Percentiles rank a stretch among this genome's conserved stretches.
These are phyloP conservation scores for Globisporangium solare DNA, from an alignment of 352 stramenopile genomes.

Conservation along the genomic window DNA sequence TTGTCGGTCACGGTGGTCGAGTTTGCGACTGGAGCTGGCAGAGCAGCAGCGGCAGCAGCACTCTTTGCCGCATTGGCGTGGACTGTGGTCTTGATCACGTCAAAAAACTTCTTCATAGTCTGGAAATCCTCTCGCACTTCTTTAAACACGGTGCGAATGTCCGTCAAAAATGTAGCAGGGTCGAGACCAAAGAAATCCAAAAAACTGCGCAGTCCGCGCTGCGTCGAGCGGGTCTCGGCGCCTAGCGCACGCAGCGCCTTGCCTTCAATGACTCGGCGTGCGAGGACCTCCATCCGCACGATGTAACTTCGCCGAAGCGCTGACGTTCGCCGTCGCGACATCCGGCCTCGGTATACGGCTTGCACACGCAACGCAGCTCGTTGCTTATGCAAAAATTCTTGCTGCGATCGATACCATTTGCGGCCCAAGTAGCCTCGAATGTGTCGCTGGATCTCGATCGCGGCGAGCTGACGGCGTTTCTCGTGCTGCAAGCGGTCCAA, in stretches of 20 bases:
- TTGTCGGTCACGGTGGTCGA: not conserved
- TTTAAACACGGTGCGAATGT: slow-evolving; percentile 51
- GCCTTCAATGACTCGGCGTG: slow-evolving; percentile 54
- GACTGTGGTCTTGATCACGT: slow-evolving; percentile 52
- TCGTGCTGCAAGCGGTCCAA: slow-evolving; percentile 46
- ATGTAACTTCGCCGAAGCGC: slow-evolving; percentile 71
- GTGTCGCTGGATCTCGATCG: slow-evolving; percentile 67
- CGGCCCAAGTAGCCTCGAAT: slow-evolving; percentile 52
- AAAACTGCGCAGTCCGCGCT: slow-evolving; percentile 58
- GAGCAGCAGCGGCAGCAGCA: slow-evolving; percentile 12
- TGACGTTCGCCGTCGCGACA: slow-evolving; percentile 53
- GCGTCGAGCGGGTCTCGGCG: slow-evolving; percentile 48
- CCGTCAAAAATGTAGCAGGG: slow-evolving; percentile 65
- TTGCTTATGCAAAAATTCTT: slow-evolving; percentile 42
- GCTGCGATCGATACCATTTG: slow-evolving; percentile 50
- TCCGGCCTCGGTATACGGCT: slow-evolving; percentile 66
- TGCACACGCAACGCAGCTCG: slow-evolving; percentile 53
- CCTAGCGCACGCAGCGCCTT: slow-evolving; percentile 54
- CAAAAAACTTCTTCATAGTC: slow-evolving; percentile 55
- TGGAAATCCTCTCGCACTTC: slow-evolving; percentile 74
- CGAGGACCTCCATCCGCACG: slow-evolving; percentile 71
- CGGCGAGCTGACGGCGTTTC: slow-evolving; percentile 38
- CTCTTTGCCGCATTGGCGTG: slow-evolving; percentile 27
- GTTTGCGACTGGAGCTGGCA: slow-evolving; percentile 4
- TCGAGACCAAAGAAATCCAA: slow-evolving; percentile 77